A percentile compares a stretch with the other conserved stretches of the same genome.
Conservation (phyloP, 2,329 filamentous ascomycete species). For the Botrytis elliptica region DNA sequence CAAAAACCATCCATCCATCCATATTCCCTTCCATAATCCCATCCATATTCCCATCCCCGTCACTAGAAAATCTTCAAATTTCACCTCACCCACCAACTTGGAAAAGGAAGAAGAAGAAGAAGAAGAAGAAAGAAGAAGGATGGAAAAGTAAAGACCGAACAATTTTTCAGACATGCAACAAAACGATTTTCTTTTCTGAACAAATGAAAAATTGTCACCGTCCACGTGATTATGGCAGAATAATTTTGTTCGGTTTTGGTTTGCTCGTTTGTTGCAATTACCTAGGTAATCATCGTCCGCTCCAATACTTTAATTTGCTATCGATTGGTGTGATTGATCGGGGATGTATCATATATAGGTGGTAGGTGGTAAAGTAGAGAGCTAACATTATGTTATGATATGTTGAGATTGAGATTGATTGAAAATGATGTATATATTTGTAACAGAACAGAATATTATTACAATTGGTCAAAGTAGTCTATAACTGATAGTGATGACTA, state of each 20-base stretch:
- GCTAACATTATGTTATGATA: rapidly evolving
- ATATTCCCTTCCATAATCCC: not conserved
- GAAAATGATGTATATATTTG: too few species aligned
- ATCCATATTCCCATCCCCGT: not conserved
- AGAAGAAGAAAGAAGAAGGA: not conserved
- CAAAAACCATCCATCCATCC: too few species aligned
- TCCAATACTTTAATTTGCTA: not conserved
- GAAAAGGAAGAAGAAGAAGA: too few species aligned
- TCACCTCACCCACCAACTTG: too few species aligned
- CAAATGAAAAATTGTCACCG: not conserved
- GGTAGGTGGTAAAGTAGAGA: not conserved
- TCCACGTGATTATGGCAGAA: not conserved
- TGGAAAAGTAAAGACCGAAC: not conserved
- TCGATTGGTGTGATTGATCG: not conserved
- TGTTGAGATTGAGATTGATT: not conserved
- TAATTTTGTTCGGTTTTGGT: not conserved
- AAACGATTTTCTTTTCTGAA: not conserved
- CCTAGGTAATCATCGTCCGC: not conserved
- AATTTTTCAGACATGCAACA: not conserved
- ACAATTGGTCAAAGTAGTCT: not conserved
- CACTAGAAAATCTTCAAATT: not conserved
- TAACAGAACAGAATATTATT: not conserved
- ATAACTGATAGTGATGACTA: not conserved
- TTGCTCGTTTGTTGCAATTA: not conserved
- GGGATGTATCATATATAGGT: not conserved